Evolutionary conservation across 2,329 filamentous ascomycete species (phyloP).

Genomic region (Fusarium sp.): DNA sequence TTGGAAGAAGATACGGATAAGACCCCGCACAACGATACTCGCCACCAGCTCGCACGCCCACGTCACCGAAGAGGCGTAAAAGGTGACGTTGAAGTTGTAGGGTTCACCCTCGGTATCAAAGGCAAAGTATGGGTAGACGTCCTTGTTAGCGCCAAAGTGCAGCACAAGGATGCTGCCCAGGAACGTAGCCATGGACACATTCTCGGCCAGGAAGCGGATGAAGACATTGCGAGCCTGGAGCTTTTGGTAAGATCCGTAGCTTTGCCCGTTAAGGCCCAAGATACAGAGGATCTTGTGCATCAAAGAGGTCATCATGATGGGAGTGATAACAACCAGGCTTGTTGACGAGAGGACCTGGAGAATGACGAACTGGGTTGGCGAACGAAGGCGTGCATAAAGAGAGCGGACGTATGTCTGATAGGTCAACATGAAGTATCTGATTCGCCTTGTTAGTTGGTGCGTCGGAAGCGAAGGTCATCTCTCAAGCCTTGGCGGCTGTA

Average conservation of each 20-base stretch:
- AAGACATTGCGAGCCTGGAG: conserved; percentile 75
- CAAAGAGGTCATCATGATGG: conserved; percentile 70
- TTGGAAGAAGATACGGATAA: conserved; percentile 69
- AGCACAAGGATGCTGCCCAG: conserved; percentile 73
- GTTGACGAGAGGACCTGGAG: conserved; percentile 74
- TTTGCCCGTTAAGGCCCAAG: conserved; percentile 68
- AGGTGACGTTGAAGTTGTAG: conserved; percentile 74
- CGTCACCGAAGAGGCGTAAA: conserved; percentile 72
- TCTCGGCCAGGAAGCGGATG: conserved; percentile 75
- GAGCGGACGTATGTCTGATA: conserved; percentile 79
- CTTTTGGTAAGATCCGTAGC: conserved; percentile 74
- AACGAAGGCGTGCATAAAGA: conserved; percentile 75
- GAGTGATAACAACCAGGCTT: conserved; percentile 72
- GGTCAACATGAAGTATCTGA: conserved; percentile 74
- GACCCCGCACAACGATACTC: conserved; percentile 68
- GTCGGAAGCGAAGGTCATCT: not conserved
- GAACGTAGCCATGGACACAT: conserved; percentile 76
- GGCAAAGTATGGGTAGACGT: conserved; percentile 77
- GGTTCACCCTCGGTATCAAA: conserved; percentile 64
- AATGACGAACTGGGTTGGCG: conserved; percentile 72
- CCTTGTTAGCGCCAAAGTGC: conserved; percentile 75
- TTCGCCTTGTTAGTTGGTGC: conserved; percentile 21
- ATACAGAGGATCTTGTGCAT: conserved; percentile 68
- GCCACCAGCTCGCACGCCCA: conserved; percentile 76
- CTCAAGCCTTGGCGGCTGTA: not conserved